These are phyloP conservation scores for Moesziomyces parantarcticus DNA, from an alignment of 1,284 basidiomycete species.

Conservation along the genomic window DNA sequence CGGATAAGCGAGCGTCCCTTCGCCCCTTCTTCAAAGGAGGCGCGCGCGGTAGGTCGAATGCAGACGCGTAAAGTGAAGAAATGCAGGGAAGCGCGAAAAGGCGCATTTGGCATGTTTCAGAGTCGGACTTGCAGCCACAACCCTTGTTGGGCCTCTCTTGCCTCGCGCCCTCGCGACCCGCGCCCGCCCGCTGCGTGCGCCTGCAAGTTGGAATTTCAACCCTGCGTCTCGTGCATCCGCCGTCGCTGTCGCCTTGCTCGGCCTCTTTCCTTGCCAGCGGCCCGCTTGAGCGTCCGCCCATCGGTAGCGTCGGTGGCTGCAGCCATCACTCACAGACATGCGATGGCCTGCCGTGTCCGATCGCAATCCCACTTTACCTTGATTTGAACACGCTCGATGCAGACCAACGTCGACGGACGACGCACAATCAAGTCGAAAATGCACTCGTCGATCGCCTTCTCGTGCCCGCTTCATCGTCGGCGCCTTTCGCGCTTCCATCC, in stretches of 20 bases:
- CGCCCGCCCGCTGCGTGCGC: conserved; percentile 4
- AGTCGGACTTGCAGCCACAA: conserved; percentile 19
- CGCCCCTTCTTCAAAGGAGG: too few species aligned
- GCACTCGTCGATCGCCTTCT: background rate
- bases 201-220: conserved; percentile 33
- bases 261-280: background rate
- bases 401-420: too few species aligned
- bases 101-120: conserved; percentile 29
- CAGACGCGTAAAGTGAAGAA: conserved; percentile 19
- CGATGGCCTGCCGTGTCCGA: background rate
- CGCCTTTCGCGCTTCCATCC: too few species aligned
- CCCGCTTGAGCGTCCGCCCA: background rate
- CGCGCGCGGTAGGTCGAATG: conserved; percentile 3
- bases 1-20: background rate
- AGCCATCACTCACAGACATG: too few species aligned
- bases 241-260: background rate
- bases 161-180: conserved; percentile 10
- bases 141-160: background rate
- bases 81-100: conserved; percentile 11
- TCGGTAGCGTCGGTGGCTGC: too few species aligned
- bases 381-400: background rate
- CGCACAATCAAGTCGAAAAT: background rate
- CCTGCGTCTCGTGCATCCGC: conserved; percentile 4
- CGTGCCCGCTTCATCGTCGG: too few species aligned
- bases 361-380: background rate